These are phyloP conservation scores for Jatropha multifida DNA, from an alignment of 441 rosid species.

Conservation along the genomic window DNA sequence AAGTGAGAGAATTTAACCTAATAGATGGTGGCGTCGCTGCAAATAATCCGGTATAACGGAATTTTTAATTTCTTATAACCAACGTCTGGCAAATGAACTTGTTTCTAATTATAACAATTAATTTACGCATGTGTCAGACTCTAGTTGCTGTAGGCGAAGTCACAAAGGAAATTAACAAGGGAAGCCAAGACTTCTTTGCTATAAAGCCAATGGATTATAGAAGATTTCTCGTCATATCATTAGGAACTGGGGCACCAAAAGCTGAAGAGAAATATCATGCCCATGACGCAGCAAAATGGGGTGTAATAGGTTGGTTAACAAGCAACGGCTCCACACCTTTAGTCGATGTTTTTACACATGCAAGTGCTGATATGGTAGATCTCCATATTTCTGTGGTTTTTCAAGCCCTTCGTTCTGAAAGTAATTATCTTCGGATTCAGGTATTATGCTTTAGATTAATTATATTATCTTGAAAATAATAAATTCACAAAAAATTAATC, in stretches of 20 bases:
- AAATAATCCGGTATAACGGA: constrained; percentile 47
- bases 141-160: constrained; percentile 44
- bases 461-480: too few species aligned
- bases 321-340: constrained; percentile 34
- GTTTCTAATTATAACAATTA: background rate
- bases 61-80: too few species aligned
- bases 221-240: constrained; percentile 40
- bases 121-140: constrained; percentile 28
- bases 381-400: constrained; percentile 39
- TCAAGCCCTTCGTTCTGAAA: constrained; percentile 40
- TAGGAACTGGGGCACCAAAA: constrained; percentile 41
- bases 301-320: constrained; percentile 42
- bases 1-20: constrained; percentile 45
- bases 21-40: constrained; percentile 73
- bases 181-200: constrained; percentile 28
- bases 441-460: constrained; percentile 2
- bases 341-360: constrained; percentile 43
- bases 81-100: too few species aligned
- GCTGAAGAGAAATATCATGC: constrained; percentile 36
- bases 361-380: constrained; percentile 54
- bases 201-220: constrained; percentile 38
- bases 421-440: constrained; percentile 52
- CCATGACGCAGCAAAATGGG: constrained; percentile 39
- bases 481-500: too few species aligned
- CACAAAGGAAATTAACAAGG: constrained; percentile 35